Evolutionary conservation across 164 flowering plant species (phyloP).

Genomic region (Vitis amurensis): DNA sequence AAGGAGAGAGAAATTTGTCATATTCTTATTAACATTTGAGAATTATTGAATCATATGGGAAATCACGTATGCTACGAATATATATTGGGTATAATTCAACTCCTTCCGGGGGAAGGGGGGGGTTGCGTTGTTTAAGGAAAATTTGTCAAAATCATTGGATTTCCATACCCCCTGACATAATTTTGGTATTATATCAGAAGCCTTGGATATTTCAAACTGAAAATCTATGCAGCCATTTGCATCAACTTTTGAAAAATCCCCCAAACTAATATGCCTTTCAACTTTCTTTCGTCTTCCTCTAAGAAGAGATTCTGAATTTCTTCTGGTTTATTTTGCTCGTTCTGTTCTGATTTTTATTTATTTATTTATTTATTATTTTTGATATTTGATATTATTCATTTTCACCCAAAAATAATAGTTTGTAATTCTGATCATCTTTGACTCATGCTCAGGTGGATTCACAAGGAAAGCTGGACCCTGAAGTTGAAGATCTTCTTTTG

Average conservation of each 20-base stretch:
- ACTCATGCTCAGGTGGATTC: slow-evolving; percentile 63
- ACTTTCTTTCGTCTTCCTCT: neutral
- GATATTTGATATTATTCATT: neutral
- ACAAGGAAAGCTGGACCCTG: slow-evolving; percentile 78
- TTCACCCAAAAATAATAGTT: neutral
- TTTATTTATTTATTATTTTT: too few relatives aligned
- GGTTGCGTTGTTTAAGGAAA: too few relatives aligned
- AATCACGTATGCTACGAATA: too few relatives aligned
- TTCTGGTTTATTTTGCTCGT: too few relatives aligned
- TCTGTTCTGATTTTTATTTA: neutral
- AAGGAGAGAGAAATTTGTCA: too few relatives aligned
- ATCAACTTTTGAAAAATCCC: neutral
- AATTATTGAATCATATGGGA: too few relatives aligned
- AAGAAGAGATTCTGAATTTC: too few relatives aligned
- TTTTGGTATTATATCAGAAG: neutral
- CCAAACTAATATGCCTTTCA: neutral
- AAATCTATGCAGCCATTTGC: neutral
- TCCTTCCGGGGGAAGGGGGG: too few relatives aligned
- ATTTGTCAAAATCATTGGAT: too few relatives aligned
- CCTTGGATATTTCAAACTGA: neutral
- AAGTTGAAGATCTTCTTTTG: slow-evolving; percentile 84
- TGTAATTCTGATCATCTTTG: slow-evolving; percentile 10
- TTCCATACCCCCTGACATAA: neutral
- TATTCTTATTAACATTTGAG: too few relatives aligned
- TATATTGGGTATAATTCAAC: too few relatives aligned